These are phyloP conservation scores for Didymosphaeria variabile DNA, from an alignment of 2,329 filamentous ascomycete species.

Conservation along the genomic window DNA sequence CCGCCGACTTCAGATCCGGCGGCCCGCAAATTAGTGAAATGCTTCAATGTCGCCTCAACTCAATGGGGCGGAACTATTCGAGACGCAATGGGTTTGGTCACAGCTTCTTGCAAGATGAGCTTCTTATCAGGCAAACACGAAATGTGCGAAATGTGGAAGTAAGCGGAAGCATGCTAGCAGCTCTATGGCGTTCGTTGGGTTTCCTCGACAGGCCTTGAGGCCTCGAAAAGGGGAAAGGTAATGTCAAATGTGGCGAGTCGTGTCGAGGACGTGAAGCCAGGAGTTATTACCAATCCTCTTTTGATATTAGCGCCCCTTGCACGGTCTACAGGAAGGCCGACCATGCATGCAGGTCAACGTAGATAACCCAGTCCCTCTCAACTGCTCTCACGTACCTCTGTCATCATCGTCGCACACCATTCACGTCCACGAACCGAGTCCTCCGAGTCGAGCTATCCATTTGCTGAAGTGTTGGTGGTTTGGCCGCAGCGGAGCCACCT, in stretches of 20 bases:
- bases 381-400: constrained; percentile 26
- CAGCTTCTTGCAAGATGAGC: constrained; percentile 7
- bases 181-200: not conserved
- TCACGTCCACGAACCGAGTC: constrained; percentile 12
- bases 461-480: constrained; percentile 30
- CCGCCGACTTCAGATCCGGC: not conserved
- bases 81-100: constrained; percentile 20
- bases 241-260: constrained; percentile 15
- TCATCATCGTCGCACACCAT: constrained; percentile 23
- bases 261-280: constrained; percentile 23
- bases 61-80: constrained; percentile 15
- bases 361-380: constrained; percentile 29
- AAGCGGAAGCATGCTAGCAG: not conserved
- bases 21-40: not conserved
- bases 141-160: not conserved
- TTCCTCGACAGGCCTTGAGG: not conserved
- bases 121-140: not conserved
- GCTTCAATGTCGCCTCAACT: constrained; percentile 5
- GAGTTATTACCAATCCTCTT: constrained; percentile 46
- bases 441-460: constrained; percentile 16
- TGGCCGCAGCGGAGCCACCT: constrained; percentile 44
- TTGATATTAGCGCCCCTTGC: constrained; percentile 44
- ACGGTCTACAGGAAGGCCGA: constrained; percentile 35
- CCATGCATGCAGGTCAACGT: constrained; percentile 40
- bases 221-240: constrained; percentile 11